phyloP scores from a whole-genome alignment of 2,329 filamentous ascomycete genomes.

The Thelonectria blattea region DNA sequence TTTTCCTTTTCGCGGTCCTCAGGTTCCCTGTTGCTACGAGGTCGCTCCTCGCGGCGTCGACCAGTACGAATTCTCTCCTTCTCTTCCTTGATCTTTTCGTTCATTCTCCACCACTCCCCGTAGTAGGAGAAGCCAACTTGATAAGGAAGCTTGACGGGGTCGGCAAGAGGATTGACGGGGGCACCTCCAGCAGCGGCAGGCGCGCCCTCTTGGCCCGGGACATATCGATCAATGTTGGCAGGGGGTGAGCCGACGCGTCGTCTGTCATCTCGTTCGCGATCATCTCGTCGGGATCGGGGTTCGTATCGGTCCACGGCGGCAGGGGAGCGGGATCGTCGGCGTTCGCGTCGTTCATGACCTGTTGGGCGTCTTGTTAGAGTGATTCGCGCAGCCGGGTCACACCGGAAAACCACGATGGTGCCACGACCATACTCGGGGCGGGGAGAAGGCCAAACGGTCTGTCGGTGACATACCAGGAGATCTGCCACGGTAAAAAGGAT shows the following conservation, averaged over 20 bases:
- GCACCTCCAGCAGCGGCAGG: constrained; percentile 47
- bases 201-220: constrained; percentile 71
- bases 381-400: neutral
- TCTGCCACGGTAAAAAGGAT: constrained; percentile 69
- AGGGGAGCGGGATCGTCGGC: constrained; percentile 73
- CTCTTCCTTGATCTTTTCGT: constrained; percentile 83
- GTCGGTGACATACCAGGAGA: constrained; percentile 68
- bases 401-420: constrained; percentile 1
- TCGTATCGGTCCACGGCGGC: constrained; percentile 77
- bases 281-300: constrained; percentile 72
- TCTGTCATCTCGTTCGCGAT: constrained; percentile 66
- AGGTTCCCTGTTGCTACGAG: constrained; percentile 68
- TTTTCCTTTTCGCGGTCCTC: constrained; percentile 83
- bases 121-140: constrained; percentile 88
- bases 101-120: constrained; percentile 84
- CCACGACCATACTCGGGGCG: neutral
- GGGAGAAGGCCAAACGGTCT: neutral
- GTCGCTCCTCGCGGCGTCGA: constrained; percentile 68
- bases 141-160: constrained; percentile 75
- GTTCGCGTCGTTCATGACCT: constrained; percentile 67
- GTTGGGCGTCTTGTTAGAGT: constrained; percentile 10
- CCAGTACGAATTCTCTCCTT: constrained; percentile 75
- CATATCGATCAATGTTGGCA: constrained; percentile 82
- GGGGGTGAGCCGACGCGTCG: constrained; percentile 67
- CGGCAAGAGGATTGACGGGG: constrained; percentile 69